Conservation (phyloP, 2,329 filamentous ascomycete species). For the Dendrostoma leiphaemia region DNA sequence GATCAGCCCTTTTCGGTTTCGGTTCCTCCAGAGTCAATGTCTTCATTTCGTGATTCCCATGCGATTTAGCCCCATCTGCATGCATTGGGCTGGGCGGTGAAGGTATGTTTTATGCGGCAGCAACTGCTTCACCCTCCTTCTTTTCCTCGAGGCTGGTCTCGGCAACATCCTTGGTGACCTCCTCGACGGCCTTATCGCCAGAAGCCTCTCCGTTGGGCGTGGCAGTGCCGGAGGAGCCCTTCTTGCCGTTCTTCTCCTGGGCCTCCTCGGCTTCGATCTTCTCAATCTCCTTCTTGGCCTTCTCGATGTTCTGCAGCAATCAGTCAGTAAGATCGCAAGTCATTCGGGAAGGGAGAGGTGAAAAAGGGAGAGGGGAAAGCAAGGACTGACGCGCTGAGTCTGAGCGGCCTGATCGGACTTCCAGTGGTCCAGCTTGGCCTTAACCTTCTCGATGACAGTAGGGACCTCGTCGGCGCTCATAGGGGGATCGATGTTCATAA, state of each 20-base stretch:
- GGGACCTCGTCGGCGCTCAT: conserved; percentile 83
- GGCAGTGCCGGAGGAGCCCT: conserved; percentile 35
- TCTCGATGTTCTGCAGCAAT: conserved; percentile 77
- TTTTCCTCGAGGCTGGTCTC: conserved; percentile 52
- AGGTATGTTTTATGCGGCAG: conserved; percentile 6
- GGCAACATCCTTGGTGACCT: conserved; percentile 50
- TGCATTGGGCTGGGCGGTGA: not conserved
- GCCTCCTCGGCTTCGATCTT: conserved; percentile 71
- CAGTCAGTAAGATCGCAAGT: conserved; percentile 3
- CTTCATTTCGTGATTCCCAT: not conserved
- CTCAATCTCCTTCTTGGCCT: conserved; percentile 94
- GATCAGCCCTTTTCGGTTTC: not conserved
- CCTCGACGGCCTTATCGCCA: conserved; percentile 52
- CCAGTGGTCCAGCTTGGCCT: conserved; percentile 88
- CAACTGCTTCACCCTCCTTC: conserved; percentile 37
- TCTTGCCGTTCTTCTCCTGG: conserved; percentile 34
- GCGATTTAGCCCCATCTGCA: not conserved
- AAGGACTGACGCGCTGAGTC: conserved; percentile 76
- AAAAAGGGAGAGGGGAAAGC: no score
- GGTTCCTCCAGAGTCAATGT: not conserved
- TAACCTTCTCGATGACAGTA: conserved; percentile 79
- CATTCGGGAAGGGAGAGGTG: not conserved
- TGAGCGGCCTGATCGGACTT: conserved; percentile 86
- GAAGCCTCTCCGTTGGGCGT: conserved; percentile 35
- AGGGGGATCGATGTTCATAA: conserved; percentile 83